Conservation (phyloP, 2,329 filamentous ascomycete genomes). For the Penicillium sp. region DNA sequence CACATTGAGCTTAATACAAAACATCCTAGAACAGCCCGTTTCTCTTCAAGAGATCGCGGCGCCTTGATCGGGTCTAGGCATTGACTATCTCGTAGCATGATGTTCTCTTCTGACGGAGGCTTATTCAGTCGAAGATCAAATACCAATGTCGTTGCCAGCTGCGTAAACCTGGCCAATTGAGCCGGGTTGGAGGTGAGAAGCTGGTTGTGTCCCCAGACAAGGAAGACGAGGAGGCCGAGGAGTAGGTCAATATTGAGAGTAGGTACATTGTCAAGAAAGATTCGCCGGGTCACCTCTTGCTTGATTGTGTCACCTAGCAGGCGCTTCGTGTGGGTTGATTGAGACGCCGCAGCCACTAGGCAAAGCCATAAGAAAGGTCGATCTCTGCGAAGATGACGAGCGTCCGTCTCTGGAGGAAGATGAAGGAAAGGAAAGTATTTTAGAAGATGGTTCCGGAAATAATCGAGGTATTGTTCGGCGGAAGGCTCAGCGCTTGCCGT, state of each 20-base stretch:
- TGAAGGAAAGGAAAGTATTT: slow-evolving; percentile 51
- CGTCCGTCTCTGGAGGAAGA: slow-evolving; percentile 35
- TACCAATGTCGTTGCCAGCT: slow-evolving; percentile 16
- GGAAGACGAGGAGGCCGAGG: slow-evolving; percentile 51
- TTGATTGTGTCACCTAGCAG: slow-evolving; percentile 46
- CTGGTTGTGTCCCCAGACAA: slow-evolving; percentile 43
- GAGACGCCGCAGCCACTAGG: slow-evolving; percentile 52
- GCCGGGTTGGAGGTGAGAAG: slow-evolving; percentile 16
- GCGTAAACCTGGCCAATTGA: slow-evolving; percentile 8
- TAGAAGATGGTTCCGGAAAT: slow-evolving; percentile 48
- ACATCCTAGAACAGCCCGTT: slow-evolving; percentile 52
- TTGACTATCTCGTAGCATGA: slow-evolving; percentile 9
- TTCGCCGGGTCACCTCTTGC: slow-evolving; percentile 48
- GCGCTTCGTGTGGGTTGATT: slow-evolving; percentile 44
- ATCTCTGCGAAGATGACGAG: slow-evolving; percentile 42
- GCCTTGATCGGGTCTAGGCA: not conserved
- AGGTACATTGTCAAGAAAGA: slow-evolving; percentile 47
- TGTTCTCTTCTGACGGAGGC: slow-evolving; percentile 6
- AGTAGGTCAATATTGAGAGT: slow-evolving; percentile 52
- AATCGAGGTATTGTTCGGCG: slow-evolving; percentile 44
- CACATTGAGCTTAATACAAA: slow-evolving; percentile 49
- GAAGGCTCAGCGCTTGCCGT: not conserved
- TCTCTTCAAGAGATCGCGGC: slow-evolving; percentile 50
- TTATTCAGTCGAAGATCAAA: slow-evolving; percentile 23
- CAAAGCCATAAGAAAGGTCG: slow-evolving; percentile 55